These are phyloP conservation scores for Niveomyces coronatus DNA, from an alignment of 2,329 filamentous ascomycete species.

Conservation along the genomic window DNA sequence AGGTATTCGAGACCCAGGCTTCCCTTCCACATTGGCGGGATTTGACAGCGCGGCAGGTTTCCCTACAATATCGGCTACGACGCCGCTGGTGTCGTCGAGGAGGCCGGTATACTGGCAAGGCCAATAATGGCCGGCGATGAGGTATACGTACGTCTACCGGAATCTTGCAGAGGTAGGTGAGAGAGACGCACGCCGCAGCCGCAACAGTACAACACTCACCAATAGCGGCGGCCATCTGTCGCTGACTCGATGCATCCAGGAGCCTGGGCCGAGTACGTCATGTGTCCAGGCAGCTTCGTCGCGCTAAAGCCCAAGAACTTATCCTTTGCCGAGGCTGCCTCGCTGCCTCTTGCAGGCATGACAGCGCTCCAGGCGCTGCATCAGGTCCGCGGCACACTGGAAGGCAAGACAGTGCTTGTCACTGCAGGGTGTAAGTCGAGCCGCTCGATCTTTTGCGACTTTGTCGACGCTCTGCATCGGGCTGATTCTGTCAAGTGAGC, in stretches of 20 bases:
- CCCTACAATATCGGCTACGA: constrained; percentile 7
- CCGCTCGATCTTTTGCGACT: too few species aligned
- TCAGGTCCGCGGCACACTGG: constrained; percentile 27
- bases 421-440: constrained; percentile 16
- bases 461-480: too few species aligned
- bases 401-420: constrained; percentile 22
- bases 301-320: constrained; percentile 29
- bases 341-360: constrained; percentile 31
- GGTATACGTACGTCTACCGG: constrained; percentile 16
- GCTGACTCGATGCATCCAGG: constrained; percentile 14
- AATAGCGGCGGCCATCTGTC: not conserved
- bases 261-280: constrained; percentile 27
- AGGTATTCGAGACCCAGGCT: constrained; percentile 14
- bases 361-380: constrained; percentile 30
- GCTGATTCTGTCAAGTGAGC: constrained; percentile 11
- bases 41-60: constrained; percentile 4
- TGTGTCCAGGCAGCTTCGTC: constrained; percentile 21
- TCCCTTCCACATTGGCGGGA: too few species aligned
- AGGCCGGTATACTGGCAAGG: constrained; percentile 1
- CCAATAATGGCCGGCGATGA: constrained; percentile 5
- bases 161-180: constrained; percentile 13
- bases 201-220: not conserved
- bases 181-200: not conserved
- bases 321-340: constrained; percentile 31
- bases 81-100: constrained; percentile 4